Evolutionary conservation across 2,329 filamentous ascomycete genomes (phyloP).

Genomic region (Cladophialophora chaetospira): DNA sequence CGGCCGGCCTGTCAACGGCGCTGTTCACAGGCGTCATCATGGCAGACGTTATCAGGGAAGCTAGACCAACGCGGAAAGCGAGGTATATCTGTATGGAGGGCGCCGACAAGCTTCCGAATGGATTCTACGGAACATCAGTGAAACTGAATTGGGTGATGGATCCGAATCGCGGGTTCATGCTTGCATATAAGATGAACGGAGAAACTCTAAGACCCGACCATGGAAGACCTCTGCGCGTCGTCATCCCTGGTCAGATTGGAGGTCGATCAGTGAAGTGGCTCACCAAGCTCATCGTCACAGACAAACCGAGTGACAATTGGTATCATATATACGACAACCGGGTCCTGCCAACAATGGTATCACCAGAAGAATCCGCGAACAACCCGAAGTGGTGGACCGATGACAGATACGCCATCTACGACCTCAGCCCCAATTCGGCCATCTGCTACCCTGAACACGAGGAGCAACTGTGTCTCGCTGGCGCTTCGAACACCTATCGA

Average conservation of each 20-base stretch:
- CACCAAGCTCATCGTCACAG: constrained; percentile 75
- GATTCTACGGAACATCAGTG: constrained; percentile 83
- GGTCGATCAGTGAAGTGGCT: constrained; percentile 93
- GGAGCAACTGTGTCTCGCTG: constrained; percentile 60
- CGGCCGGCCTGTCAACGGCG: constrained; percentile 82
- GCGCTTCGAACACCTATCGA: constrained; percentile 59
- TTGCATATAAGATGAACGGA: constrained; percentile 90
- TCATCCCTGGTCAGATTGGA: constrained; percentile 89
- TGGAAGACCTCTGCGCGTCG: constrained; percentile 76
- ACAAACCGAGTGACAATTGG: constrained; percentile 83
- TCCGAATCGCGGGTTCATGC: constrained; percentile 77
- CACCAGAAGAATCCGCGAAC: constrained; percentile 75
- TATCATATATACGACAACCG: constrained; percentile 95
- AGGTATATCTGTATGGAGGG: constrained; percentile 90
- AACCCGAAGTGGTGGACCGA: constrained; percentile 80
- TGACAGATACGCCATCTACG: constrained; percentile 89
- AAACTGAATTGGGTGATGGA: constrained; percentile 90
- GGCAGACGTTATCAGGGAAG: constrained; percentile 68
- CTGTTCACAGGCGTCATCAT: constrained; percentile 83
- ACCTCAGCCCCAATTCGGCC: constrained; percentile 83
- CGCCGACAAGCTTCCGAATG: constrained; percentile 83
- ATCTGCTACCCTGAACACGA: constrained; percentile 78
- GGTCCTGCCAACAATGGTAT: constrained; percentile 82
- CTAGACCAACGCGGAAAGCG: constrained; percentile 68
- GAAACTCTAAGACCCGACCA: constrained; percentile 79